These are phyloP conservation scores for Silene vulgaris DNA, from an alignment of 179 eudicot species.

Conservation along the genomic window DNA sequence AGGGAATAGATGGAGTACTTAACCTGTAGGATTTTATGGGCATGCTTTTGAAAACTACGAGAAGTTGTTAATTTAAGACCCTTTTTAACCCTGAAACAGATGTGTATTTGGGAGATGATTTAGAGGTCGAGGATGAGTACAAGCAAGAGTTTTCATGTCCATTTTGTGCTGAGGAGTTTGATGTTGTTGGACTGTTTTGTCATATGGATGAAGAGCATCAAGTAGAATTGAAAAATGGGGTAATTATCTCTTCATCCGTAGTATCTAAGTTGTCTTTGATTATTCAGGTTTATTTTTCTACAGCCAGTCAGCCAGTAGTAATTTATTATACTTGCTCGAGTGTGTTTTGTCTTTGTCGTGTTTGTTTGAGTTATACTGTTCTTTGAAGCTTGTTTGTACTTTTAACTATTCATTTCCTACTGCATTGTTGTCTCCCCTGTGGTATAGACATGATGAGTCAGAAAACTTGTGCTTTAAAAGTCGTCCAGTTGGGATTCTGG, in stretches of 20 bases:
- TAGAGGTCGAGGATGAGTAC: conserved; percentile 59
- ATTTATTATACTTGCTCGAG: not conserved
- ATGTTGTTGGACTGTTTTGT: conserved; percentile 87
- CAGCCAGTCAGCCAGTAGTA: not conserved
- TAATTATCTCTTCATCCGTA: conserved; percentile 21
- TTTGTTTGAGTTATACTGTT: not conserved
- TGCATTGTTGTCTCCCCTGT: not conserved
- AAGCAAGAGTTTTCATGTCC: conserved; percentile 83
- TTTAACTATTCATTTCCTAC: no score
- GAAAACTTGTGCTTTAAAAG: no score
- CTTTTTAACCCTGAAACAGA: conserved; percentile 39
- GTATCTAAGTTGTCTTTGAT: not conserved
- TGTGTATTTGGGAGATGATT: conserved; percentile 61
- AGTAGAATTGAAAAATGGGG: conserved; percentile 81
- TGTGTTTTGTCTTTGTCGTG: not conserved
- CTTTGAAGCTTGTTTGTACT: not conserved
- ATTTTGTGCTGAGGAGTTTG: conserved; percentile 84
- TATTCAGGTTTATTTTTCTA: not conserved
- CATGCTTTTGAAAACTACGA: not conserved
- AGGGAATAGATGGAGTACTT: no score
- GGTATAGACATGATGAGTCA: not conserved
- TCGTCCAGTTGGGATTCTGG: no score
- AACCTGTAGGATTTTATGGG: conserved; percentile 3
- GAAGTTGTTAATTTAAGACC: not conserved
- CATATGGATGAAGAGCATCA: conserved; percentile 92